Conservation (phyloP, 805 yeast species). For the Candida krabiensis region DNA sequence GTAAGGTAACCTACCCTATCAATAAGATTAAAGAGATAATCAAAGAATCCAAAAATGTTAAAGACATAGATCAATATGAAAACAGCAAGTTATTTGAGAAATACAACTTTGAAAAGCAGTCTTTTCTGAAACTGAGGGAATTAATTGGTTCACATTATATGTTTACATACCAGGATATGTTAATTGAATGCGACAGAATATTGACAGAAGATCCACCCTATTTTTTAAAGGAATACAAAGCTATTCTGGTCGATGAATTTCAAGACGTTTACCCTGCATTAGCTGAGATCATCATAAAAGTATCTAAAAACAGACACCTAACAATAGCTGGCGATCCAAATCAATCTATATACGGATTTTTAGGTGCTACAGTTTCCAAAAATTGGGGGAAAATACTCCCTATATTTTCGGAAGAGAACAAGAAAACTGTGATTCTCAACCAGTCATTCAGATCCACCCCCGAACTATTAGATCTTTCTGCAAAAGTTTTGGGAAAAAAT, state of each 20-base stretch:
- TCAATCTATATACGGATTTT: conserved; percentile 68
- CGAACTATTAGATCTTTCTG: conserved; percentile 49
- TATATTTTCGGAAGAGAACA: conserved; percentile 16
- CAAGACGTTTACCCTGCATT: conserved; percentile 65
- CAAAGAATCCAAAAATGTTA: conserved; percentile 12
- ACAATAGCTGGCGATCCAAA: conserved; percentile 71
- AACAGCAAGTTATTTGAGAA: conserved; percentile 5
- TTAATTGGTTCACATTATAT: conserved; percentile 19
- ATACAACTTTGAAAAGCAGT: conserved; percentile 10
- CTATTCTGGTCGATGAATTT: conserved; percentile 67
- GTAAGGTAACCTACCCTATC: conserved; percentile 5
- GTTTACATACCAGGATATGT: conserved; percentile 27
- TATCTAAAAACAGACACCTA: conserved; percentile 47
- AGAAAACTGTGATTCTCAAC: conserved; percentile 36
- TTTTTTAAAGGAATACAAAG: conserved; percentile 29
- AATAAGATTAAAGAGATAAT: conserved; percentile 16
- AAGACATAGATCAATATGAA: conserved; percentile 12
- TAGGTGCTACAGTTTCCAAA: conserved; percentile 45
- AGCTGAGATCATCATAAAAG: conserved; percentile 41
- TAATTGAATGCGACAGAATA: conserved; percentile 21
- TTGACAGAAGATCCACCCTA: conserved; percentile 19
- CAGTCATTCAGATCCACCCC: conserved; percentile 66
- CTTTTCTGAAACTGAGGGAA: conserved; percentile 13
- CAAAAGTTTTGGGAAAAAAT: conserved; percentile 24
- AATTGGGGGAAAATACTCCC: conserved; percentile 24